Conservation (phyloP, 768 basidiomycete species). For the Suillus luteus region DNA sequence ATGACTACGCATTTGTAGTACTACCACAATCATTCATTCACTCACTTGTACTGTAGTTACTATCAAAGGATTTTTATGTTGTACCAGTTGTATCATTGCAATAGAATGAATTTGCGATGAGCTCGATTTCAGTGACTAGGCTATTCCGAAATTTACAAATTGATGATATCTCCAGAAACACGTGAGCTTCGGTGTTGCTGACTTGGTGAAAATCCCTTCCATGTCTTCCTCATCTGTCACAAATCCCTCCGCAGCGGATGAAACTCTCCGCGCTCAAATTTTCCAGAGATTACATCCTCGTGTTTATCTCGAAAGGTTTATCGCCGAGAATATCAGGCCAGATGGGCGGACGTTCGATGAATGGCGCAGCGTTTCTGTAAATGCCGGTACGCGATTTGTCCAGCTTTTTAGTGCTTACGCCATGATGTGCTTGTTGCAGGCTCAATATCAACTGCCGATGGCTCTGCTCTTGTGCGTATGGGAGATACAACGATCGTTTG, state of each 20-base stretch:
- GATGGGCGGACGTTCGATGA: conserved; percentile 73
- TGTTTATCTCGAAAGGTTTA: conserved; percentile 84
- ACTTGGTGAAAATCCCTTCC: no score
- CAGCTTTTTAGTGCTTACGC: conserved; percentile 5
- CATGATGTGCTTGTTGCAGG: conserved; percentile 44
- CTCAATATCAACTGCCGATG: conserved; percentile 92
- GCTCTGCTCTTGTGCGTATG: conserved; percentile 87
- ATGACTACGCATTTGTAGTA: conserved; percentile 17
- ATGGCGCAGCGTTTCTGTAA: conserved; percentile 78
- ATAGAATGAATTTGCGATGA: background rate
- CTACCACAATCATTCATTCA: conserved; percentile 13
- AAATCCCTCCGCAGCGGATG: conserved; percentile 8
- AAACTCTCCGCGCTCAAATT: conserved; percentile 40
- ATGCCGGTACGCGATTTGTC: conserved; percentile 64
- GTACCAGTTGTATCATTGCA: background rate
- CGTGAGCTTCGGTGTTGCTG: no score
- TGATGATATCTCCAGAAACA: background rate
- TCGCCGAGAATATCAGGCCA: conserved; percentile 75
- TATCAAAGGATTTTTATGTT: conserved; percentile 8
- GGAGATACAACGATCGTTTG: conserved; percentile 96
- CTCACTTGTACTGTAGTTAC: background rate
- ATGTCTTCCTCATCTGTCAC: conserved; percentile 6
- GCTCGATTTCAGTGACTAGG: background rate
- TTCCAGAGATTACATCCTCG: conserved; percentile 91
- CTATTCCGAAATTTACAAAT: background rate